phyloP scores from a whole-genome alignment of 768 basidiomycete genomes.

The Collybia sp. region DNA sequence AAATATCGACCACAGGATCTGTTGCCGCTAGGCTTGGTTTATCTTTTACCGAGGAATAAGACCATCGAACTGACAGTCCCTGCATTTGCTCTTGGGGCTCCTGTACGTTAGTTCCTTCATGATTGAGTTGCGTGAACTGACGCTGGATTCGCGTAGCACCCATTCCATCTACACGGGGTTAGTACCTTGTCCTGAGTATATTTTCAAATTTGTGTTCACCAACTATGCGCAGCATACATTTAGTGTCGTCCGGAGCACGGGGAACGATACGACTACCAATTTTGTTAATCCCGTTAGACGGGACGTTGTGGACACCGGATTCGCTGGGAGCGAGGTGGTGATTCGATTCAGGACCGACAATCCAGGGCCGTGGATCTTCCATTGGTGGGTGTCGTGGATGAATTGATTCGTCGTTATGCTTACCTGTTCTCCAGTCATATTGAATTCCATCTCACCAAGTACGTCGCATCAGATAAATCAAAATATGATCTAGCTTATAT shows the following conservation, averaged over 20 bases:
- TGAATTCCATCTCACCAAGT: constrained; percentile 32
- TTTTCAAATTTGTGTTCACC: no score
- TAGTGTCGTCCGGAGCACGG: constrained; percentile 31
- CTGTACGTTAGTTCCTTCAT: constrained; percentile 13
- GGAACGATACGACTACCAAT: constrained; percentile 27
- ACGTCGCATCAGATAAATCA: background rate
- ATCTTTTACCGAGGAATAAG: constrained; percentile 27
- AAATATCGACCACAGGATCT: constrained; percentile 21
- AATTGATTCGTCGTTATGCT: background rate
- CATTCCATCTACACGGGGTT: constrained; percentile 37
- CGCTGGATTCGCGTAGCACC: constrained; percentile 26
- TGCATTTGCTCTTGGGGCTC: constrained; percentile 14
- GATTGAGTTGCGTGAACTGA: background rate
- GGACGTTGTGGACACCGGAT: constrained; percentile 40
- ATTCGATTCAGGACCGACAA: constrained; percentile 58
- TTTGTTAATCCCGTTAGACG: constrained; percentile 43
- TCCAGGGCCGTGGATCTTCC: constrained; percentile 48
- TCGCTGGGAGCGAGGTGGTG: constrained; percentile 29
- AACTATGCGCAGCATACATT: constrained; percentile 26
- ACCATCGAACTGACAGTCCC: constrained; percentile 32
- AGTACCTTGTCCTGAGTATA: constrained; percentile 9
- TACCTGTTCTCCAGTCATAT: constrained; percentile 15
- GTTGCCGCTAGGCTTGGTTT: constrained; percentile 25
- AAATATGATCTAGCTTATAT: no score
- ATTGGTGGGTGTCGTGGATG: constrained; percentile 14